These are phyloP conservation scores for Amanita molliuscula DNA, from an alignment of 768 basidiomycete species.

Conservation along the genomic window DNA sequence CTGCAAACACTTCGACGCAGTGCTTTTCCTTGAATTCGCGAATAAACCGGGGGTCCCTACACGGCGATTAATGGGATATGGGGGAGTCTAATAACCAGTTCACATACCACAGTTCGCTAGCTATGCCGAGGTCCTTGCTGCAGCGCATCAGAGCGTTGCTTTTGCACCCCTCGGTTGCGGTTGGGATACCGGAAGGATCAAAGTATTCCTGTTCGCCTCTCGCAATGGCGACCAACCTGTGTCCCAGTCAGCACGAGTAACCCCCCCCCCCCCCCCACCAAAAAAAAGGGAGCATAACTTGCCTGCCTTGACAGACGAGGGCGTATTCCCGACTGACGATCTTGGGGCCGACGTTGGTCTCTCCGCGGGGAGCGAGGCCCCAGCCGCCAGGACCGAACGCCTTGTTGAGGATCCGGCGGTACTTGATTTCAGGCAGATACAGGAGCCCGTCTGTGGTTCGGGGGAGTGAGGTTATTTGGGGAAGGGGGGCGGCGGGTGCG, in stretches of 20 bases:
- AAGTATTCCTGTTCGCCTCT: constrained; percentile 97
- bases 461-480: not conserved
- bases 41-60: constrained; percentile 95
- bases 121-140: constrained; percentile 93
- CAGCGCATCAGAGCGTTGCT: constrained; percentile 97
- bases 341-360: constrained; percentile 82
- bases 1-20: constrained; percentile 78
- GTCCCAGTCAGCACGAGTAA: not conserved
- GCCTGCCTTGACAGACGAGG: constrained; percentile 88
- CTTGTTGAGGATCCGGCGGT: constrained; percentile 81
- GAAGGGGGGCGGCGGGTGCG: constrained; percentile 13
- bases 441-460: constrained; percentile 66
- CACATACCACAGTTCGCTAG: constrained; percentile 87
- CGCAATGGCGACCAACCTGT: constrained; percentile 80
- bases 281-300: constrained; percentile 14
- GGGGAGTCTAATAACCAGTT: not conserved
- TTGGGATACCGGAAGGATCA: constrained; percentile 81
- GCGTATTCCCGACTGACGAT: constrained; percentile 93
- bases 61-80: no score
- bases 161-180: constrained; percentile 91
- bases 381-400: constrained; percentile 96
- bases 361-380: constrained; percentile 90
- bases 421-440: constrained; percentile 97
- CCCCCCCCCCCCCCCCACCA: not conserved
- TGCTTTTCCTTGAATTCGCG: constrained; percentile 82